phyloP scores from a whole-genome alignment of 2,329 filamentous ascomycete genomes.

The Trichoderma afroharzianum region DNA sequence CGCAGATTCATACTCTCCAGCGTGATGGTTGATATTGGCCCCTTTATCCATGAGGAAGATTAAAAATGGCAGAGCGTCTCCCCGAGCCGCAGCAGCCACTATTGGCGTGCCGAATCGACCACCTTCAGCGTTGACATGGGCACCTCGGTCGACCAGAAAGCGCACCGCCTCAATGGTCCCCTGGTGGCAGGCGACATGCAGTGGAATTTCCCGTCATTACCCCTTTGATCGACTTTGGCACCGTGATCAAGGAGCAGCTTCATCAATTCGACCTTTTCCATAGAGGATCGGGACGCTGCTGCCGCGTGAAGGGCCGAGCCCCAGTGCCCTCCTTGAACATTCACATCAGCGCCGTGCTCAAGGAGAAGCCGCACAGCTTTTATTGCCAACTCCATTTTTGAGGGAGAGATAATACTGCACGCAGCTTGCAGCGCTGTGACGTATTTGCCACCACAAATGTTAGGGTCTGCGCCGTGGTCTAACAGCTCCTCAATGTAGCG shows the following conservation, averaged over 20 bases:
- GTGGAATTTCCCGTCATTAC: neutral
- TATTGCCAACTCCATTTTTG: neutral
- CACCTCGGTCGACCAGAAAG: neutral
- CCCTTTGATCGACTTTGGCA: neutral
- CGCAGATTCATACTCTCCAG: neutral
- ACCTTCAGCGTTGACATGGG: neutral
- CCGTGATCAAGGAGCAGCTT: neutral
- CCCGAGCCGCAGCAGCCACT: neutral
- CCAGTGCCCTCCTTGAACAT: neutral
- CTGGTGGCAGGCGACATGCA: neutral
- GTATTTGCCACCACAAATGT: neutral
- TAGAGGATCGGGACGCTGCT: too few relatives aligned
- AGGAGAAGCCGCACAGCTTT: neutral
- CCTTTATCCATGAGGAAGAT: neutral
- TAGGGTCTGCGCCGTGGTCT: neutral
- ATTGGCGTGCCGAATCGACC: neutral
- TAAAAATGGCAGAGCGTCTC: neutral
- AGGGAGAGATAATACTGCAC: neutral
- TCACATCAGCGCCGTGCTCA: neutral
- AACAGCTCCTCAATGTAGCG: neutral
- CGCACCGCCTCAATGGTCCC: neutral
- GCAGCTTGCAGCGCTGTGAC: neutral
- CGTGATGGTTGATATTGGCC: neutral
- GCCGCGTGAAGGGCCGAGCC: neutral
- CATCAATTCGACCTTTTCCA: neutral